Evolutionary conservation across 441 rosid species (phyloP).

Genomic region (Lepidium campestre): DNA sequence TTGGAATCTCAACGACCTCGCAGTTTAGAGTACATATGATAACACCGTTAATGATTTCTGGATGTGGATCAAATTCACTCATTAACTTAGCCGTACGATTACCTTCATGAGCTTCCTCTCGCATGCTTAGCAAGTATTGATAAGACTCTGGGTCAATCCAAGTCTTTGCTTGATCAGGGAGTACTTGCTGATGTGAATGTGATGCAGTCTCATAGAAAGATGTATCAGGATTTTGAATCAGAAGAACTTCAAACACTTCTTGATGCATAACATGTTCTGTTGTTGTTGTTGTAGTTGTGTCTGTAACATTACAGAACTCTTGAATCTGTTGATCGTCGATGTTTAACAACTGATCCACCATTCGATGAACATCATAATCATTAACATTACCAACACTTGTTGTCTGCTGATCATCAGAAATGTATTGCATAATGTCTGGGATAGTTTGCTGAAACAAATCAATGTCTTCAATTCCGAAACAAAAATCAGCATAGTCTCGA

Average conservation of each 20-base stretch:
- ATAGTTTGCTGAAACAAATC: neutral
- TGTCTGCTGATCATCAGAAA: neutral
- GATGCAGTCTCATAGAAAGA: neutral
- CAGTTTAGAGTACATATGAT: constrained; percentile 1
- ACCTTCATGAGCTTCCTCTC: neutral
- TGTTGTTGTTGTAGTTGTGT: neutral
- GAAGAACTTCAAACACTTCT: constrained; percentile 1
- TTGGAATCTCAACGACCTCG: neutral
- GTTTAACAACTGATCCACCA: constrained; percentile 8
- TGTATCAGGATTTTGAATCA: neutral
- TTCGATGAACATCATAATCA: neutral
- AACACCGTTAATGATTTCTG: constrained; percentile 14
- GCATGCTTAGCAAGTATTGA: neutral
- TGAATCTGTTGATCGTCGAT: neutral
- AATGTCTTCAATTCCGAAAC: neutral
- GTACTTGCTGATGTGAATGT: neutral
- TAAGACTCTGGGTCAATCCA: neutral
- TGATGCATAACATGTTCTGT: neutral
- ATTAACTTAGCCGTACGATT: neutral
- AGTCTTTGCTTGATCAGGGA: neutral
- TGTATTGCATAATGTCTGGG: neutral
- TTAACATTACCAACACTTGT: neutral
- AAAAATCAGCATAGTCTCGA: neutral
- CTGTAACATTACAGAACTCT: neutral
- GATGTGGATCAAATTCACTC: constrained; percentile 13